Evolutionary conservation across 192 early-diverging fungal genomes (phyloP), one percentile per base, ranked within the genome.

Genomic region (Radiomyces spectabilis): DNA sequence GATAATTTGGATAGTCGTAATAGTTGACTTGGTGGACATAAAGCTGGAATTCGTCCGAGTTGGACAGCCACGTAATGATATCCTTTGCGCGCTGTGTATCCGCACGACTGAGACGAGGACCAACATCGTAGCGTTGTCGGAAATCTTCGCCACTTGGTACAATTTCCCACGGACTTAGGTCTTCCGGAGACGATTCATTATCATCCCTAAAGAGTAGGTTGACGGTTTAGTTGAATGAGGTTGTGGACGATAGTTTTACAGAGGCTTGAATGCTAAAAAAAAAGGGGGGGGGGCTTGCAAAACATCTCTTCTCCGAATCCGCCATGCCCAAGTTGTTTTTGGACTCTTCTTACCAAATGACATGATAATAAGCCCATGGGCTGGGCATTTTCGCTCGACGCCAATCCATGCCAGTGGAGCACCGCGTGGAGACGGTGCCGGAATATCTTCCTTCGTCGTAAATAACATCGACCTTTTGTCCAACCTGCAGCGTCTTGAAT

Each of bases 401-500:
- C 29, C 73, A 73, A 6, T 59, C 38, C 7, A 72, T 65, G 16
- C 67, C 61, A 53, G 39, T 68, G 51, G 65, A 58, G 39, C 47
- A 45, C 7, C 75, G 73, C 22, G 67, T 76, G 5, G 67, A 65
- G 18, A 89, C 75, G 2, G 56, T 68, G 2, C 79, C 86, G 4
- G 55, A 44, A 57, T 85, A 82, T 2, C 53, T 67, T 26, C 74
- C 79, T 30, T 84, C 85, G 63, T 80, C 83, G 63, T 79, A 89
- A 29, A 82, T 63, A 0, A 76, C 83, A 50, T 77, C 74, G 4
- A 89, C 82, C 10, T 68, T 46, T 35, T 83, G 73, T 27, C 81
- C 78, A 19, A 63, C 53, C 8, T 57, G 56, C 2, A 81, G 63
- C 21, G 57, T 50, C 5, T 69, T 57, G 19, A 72, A 66, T 3